phyloP scores from a whole-genome alignment of 345 rosid species.

The Arabis hirsuta region DNA sequence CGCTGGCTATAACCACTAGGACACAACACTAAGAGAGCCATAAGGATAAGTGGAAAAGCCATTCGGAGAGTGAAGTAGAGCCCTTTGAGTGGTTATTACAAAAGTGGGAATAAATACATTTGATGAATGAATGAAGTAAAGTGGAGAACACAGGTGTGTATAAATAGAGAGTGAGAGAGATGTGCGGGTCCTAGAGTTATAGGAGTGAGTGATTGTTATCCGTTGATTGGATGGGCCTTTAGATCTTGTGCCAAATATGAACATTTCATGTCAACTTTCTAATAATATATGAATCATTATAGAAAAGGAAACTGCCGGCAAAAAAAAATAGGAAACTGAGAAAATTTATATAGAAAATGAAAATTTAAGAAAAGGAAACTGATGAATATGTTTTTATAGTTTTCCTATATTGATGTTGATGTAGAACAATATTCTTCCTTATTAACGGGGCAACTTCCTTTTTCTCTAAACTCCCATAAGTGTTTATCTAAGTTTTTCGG shows the following conservation, averaged over 20 bases:
- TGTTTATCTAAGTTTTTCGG: neutral
- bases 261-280: conserved; percentile 33
- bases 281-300: neutral
- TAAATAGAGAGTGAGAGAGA: conserved; percentile 26
- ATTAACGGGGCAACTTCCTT: neutral
- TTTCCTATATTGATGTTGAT: neutral
- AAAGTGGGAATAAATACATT: conserved; percentile 8
- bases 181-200: conserved; percentile 31
- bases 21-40: conserved; percentile 40
- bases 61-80: conserved; percentile 34
- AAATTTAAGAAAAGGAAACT: neutral
- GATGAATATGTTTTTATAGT: neutral
- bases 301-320: neutral
- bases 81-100: conserved; percentile 34
- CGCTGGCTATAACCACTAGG: conserved; percentile 45
- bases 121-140: conserved; percentile 36
- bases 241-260: conserved; percentile 21
- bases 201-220: conserved; percentile 35
- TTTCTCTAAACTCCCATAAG: neutral
- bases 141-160: conserved; percentile 32
- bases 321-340: too few species aligned
- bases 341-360: too few species aligned
- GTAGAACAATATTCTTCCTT: neutral
- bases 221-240: conserved; percentile 36
- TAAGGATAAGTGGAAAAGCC: conserved; percentile 47